Conservation (phyloP, 179 eudicot species). For the Heliamphora pulchella region DNA sequence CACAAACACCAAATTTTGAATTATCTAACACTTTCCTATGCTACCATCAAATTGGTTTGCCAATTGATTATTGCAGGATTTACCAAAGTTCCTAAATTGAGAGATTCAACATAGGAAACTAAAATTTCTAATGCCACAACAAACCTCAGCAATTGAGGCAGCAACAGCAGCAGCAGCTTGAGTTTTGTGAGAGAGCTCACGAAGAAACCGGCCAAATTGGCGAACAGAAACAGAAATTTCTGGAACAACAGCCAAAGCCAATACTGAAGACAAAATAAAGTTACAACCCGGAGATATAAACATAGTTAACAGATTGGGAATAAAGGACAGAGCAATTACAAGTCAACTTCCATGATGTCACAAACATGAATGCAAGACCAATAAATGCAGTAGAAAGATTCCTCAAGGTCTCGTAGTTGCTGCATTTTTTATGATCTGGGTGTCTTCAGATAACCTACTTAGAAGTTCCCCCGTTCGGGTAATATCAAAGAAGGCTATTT, state of each 20-base stretch:
- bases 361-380: constrained; percentile 75
- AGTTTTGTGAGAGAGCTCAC: constrained; percentile 73
- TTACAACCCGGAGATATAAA: neutral
- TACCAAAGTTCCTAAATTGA: neutral
- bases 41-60: neutral
- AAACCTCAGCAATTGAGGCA: constrained; percentile 88
- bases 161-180: constrained; percentile 95
- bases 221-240: constrained; percentile 61
- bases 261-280: constrained; percentile 31
- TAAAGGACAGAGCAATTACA: constrained; percentile 28
- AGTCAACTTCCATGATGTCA: constrained; percentile 82
- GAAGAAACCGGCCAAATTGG: constrained; percentile 69
- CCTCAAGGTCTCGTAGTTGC: constrained; percentile 71
- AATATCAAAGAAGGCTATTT: constrained; percentile 79
- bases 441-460: constrained; percentile 84
- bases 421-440: constrained; percentile 83
- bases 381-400: constrained; percentile 60
- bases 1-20: neutral
- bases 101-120: neutral
- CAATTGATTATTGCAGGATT: neutral
- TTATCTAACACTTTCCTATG: neutral
- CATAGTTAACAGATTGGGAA: neutral
- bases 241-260: constrained; percentile 74
- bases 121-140: constrained; percentile 8
- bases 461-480: constrained; percentile 84